phyloP scores from a whole-genome alignment of 2,329 filamentous ascomycete species.

The Talaromyces piceae region DNA sequence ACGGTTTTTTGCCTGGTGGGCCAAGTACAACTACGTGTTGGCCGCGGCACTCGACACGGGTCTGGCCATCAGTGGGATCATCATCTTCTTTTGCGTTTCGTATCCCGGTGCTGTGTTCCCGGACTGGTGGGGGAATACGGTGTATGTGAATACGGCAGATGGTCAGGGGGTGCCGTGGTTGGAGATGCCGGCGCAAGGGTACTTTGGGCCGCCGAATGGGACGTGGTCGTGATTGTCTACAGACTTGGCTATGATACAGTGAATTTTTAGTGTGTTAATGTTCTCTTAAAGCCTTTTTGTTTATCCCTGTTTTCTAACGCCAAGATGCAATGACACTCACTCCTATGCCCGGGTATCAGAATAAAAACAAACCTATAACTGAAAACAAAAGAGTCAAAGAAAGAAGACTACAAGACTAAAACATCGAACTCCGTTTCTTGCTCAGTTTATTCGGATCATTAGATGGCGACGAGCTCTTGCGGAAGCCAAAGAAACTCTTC shows the following conservation, averaged over 20 bases:
- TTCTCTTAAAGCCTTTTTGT: too few species aligned
- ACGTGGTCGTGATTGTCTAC: slow-evolving; percentile 16
- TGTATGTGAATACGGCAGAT: slow-evolving; percentile 26
- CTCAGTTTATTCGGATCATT: slow-evolving; percentile 29
- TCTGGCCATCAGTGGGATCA: slow-evolving; percentile 25
- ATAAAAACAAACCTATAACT: too few species aligned
- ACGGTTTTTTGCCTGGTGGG: slow-evolving; percentile 46
- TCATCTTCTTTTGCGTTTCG: slow-evolving; percentile 30
- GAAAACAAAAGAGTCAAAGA: too few species aligned
- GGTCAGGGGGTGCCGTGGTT: slow-evolving; percentile 22
- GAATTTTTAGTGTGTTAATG: too few species aligned
- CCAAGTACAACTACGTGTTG: slow-evolving; percentile 39
- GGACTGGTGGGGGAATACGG: slow-evolving; percentile 28
- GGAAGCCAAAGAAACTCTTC: slow-evolving; percentile 40
- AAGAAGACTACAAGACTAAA: too few species aligned
- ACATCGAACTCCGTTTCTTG: slow-evolving; percentile 43
- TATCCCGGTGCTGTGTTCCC: slow-evolving; percentile 25
- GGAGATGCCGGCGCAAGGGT: slow-evolving; percentile 20
- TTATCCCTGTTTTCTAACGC: too few species aligned
- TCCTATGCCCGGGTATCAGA: too few species aligned
- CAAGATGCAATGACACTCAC: too few species aligned
- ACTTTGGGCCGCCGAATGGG: slow-evolving; percentile 25
- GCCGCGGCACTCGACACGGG: slow-evolving; percentile 34
- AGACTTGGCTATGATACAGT: too few species aligned
- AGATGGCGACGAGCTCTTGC: slow-evolving; percentile 19